A percentile compares a stretch with the other conserved stretches of the same genome.
These are phyloP conservation scores for Whalleya microplaca DNA, from an alignment of 2,329 filamentous ascomycete species.

Conservation along the genomic window DNA sequence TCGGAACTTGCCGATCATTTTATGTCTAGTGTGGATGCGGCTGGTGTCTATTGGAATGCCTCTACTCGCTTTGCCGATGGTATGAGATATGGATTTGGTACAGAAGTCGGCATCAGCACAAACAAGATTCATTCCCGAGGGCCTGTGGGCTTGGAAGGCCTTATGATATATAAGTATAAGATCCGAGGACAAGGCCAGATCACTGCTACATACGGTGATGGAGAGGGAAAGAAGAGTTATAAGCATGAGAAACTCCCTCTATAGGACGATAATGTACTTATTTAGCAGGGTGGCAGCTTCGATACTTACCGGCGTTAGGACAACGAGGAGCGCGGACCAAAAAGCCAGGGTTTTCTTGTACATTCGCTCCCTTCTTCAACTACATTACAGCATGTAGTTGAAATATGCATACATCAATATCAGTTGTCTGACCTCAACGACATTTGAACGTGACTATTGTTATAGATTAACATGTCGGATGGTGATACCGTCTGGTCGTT, in stretches of 20 bases:
- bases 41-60: slow-evolving; percentile 96
- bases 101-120: slow-evolving; percentile 96
- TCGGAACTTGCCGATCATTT: slow-evolving; percentile 74
- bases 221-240: slow-evolving; percentile 61
- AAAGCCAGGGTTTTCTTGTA: too few species aligned
- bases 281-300: too few species aligned
- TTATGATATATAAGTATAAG: slow-evolving; percentile 98
- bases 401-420: too few species aligned
- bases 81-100: slow-evolving; percentile 96
- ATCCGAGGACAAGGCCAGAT: slow-evolving; percentile 81
- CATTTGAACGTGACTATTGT: too few species aligned
- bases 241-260: slow-evolving; percentile 61
- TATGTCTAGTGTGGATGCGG: slow-evolving; percentile 83
- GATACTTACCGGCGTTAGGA: too few species aligned
- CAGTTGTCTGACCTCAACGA: too few species aligned
- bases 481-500: too few species aligned
- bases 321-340: too few species aligned
- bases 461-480: too few species aligned
- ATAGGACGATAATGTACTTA: slow-evolving; percentile 23
- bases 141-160: slow-evolving; percentile 88
- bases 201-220: slow-evolving; percentile 74
- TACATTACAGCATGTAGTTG: too few species aligned
- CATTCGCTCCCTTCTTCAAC: too few species aligned
- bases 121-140: slow-evolving; percentile 97
- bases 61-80: slow-evolving; percentile 94